A percentile compares a stretch with the other conserved stretches of the same genome.
These are phyloP conservation scores for Beta macrorhiza DNA, from an alignment of 179 eudicot species.

Conservation along the genomic window DNA sequence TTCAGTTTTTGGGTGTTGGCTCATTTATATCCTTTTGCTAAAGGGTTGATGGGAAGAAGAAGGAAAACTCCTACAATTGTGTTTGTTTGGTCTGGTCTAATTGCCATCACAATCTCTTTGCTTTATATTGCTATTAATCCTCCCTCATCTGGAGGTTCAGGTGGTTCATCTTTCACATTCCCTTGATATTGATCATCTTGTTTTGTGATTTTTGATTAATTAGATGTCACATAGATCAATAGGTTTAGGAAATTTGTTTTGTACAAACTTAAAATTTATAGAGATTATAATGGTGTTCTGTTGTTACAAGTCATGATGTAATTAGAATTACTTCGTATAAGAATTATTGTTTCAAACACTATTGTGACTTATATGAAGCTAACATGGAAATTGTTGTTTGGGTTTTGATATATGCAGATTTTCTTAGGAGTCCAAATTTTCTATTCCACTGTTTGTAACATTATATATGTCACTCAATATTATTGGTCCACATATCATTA, in stretches of 20 bases:
- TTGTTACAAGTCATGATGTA: too few relatives aligned
- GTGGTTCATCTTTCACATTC: slow-evolving; percentile 45
- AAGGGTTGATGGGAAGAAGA: slow-evolving; percentile 89
- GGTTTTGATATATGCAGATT: too few relatives aligned
- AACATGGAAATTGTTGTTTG: too few relatives aligned
- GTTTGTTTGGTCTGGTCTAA: slow-evolving; percentile 81
- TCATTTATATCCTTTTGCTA: slow-evolving; percentile 82
- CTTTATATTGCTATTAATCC: slow-evolving; percentile 75
- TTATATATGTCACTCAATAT: too few relatives aligned
- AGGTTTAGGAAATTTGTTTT: neutral
- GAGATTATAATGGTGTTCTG: too few relatives aligned
- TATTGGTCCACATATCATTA: too few relatives aligned
- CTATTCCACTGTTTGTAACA: too few relatives aligned
- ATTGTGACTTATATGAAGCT: too few relatives aligned
- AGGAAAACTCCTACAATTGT: slow-evolving; percentile 86
- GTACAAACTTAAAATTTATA: slow-evolving; percentile 3
- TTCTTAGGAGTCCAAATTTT: too few relatives aligned
- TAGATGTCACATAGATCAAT: slow-evolving; percentile 8
- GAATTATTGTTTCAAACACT: too few relatives aligned
- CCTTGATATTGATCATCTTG: slow-evolving; percentile 35
- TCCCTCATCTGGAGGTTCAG: slow-evolving; percentile 22
- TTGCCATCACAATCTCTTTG: slow-evolving; percentile 78
- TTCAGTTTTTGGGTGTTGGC: slow-evolving; percentile 85
- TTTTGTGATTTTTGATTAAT: neutral
- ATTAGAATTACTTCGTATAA: too few relatives aligned